Conservation (phyloP, 2,329 filamentous ascomycete species). For the Aspergillus pseudoglaucus region DNA sequence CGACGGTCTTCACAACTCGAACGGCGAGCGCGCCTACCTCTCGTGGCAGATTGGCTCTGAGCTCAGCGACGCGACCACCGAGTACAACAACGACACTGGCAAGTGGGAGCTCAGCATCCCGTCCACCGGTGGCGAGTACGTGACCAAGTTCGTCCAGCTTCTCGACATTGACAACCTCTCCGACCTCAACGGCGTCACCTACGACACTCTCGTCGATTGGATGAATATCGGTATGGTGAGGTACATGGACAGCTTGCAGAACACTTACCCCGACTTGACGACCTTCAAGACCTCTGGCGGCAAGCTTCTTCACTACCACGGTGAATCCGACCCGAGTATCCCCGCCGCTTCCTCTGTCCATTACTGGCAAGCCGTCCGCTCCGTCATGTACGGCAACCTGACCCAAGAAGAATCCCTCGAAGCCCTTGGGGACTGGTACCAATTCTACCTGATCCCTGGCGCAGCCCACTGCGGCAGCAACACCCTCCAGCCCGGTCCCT, state of each 20-base stretch:
- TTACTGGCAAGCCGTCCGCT: constrained; percentile 49
- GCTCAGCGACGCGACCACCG: constrained; percentile 18
- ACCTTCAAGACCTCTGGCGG: constrained; percentile 47
- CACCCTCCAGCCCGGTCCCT: constrained; percentile 40
- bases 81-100: constrained; percentile 19
- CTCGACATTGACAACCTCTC: constrained; percentile 34
- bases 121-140: constrained; percentile 35
- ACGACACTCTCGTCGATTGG: constrained; percentile 49
- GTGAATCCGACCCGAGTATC: constrained; percentile 47
- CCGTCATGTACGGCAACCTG: constrained; percentile 42
- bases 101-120: constrained; percentile 26
- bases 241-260: constrained; percentile 47
- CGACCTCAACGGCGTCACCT: constrained; percentile 45
- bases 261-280: constrained; percentile 47
- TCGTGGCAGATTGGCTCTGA: constrained; percentile 21
- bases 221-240: constrained; percentile 41
- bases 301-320: constrained; percentile 52
- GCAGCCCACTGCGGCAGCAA: constrained; percentile 48
- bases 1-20: constrained; percentile 35
- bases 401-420: constrained; percentile 33
- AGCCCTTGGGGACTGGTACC: constrained; percentile 49
- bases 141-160: constrained; percentile 24
- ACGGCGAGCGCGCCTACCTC: constrained; percentile 38
- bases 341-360: constrained; percentile 48
- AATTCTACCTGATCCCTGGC: constrained; percentile 50